These are phyloP conservation scores for Fusarium austroafricanum DNA, from an alignment of 2,329 filamentous ascomycete genomes.

Conservation along the genomic window DNA sequence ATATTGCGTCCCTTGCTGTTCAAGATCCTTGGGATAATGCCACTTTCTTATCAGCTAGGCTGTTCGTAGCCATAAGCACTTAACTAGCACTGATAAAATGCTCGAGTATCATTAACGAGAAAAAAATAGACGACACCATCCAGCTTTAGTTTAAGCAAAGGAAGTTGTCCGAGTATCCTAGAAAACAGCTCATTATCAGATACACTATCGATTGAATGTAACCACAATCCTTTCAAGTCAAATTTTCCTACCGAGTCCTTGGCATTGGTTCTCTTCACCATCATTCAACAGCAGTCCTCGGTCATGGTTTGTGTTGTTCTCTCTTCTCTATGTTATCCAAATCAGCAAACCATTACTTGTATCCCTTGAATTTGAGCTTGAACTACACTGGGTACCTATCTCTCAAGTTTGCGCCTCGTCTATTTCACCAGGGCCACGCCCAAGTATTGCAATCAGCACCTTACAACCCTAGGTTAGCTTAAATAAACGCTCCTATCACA, in stretches of 20 bases:
- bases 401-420: not conserved
- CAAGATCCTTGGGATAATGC: conserved; percentile 15
- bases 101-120: not conserved
- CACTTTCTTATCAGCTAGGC: not conserved
- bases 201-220: conserved; percentile 5
- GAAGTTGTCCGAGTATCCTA: conserved; percentile 16
- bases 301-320: not conserved
- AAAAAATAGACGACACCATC: not conserved
- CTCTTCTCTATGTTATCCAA: not conserved
- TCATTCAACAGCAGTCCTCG: not conserved
- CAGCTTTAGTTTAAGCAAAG: not conserved
- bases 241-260: not conserved
- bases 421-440: not conserved
- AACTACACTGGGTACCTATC: no score
- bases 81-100: not conserved
- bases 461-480: not conserved
- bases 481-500: not conserved
- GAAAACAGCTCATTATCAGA: not conserved
- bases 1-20: not conserved
- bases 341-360: not conserved
- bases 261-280: not conserved
- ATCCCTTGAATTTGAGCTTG: not conserved
- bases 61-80: not conserved
- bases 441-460: not conserved
- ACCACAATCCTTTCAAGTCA: not conserved